Conservation (phyloP, 2,329 filamentous ascomycete species). For the Ophiostoma quercus region DNA sequence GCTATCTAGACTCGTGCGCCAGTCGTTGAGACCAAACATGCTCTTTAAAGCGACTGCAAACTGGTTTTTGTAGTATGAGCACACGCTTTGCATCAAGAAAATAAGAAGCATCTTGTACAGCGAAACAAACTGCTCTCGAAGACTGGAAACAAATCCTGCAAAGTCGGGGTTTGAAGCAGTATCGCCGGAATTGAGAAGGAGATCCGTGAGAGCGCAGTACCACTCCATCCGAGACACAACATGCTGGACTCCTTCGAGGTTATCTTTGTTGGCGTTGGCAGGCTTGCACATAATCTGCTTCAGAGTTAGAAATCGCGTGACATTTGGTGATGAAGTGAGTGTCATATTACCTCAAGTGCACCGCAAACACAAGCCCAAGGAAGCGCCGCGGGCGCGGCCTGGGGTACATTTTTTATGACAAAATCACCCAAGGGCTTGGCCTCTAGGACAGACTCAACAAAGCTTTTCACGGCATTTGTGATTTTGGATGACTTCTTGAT, state of each 20-base stretch:
- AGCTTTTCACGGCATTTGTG: not conserved
- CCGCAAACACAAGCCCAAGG: not conserved
- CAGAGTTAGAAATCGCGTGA: not conserved
- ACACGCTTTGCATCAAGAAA: not conserved
- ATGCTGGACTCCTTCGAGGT: slow-evolving; percentile 35
- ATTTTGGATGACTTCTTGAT: not conserved
- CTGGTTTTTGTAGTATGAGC: not conserved
- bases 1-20: not conserved
- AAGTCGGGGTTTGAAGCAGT: not conserved
- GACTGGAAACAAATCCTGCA: not conserved
- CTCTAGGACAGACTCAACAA: not conserved
- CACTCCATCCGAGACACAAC: slow-evolving; percentile 38
- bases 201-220: slow-evolving; percentile 35
- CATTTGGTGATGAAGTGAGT: not conserved
- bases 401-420: not conserved
- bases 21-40: not conserved
- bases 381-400: not conserved
- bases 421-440: not conserved
- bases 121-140: not conserved
- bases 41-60: not conserved
- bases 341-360: not conserved
- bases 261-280: slow-evolving; percentile 26
- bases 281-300: not conserved
- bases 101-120: not conserved
- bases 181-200: slow-evolving; percentile 29